These are phyloP conservation scores for Kickxella alabastrina DNA, from an alignment of 192 early-diverging fungal genomes.

Conservation along the genomic window DNA sequence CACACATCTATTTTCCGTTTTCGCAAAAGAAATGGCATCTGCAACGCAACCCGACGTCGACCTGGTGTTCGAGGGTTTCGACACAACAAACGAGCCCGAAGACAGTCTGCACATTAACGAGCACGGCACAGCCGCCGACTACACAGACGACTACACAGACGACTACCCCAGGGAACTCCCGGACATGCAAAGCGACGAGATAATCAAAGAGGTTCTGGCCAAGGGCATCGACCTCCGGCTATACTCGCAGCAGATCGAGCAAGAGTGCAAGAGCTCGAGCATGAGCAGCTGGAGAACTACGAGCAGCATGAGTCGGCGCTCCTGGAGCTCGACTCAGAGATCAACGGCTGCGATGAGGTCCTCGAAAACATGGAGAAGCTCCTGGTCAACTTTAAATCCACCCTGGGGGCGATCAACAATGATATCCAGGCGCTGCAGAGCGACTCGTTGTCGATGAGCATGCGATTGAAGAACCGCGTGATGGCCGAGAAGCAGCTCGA, in stretches of 20 bases:
- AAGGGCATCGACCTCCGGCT: conserved; percentile 82
- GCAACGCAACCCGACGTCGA: conserved; percentile 5
- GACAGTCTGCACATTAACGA: not conserved
- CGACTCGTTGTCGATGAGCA: conserved; percentile 74
- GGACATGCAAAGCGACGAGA: conserved; percentile 78
- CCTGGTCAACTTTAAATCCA: conserved; percentile 79
- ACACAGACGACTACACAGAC: not conserved
- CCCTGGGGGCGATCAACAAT: conserved; percentile 80
- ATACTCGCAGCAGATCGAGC: conserved; percentile 74
- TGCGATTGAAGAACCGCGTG: conserved; percentile 79
- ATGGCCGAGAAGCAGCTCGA: conserved; percentile 72
- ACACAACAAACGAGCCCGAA: conserved; percentile 28
- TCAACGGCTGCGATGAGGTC: conserved; percentile 68
- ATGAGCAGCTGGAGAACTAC: conserved; percentile 57
- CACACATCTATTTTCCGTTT: no score
- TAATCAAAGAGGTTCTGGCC: conserved; percentile 74
- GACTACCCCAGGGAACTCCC: conserved; percentile 14
- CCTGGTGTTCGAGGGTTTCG: conserved; percentile 43
- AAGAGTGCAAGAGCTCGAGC: conserved; percentile 67
- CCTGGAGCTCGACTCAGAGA: conserved; percentile 44
- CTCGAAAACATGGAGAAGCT: conserved; percentile 82
- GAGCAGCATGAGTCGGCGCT: conserved; percentile 34
- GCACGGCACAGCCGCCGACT: not conserved
- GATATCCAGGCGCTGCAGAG: conserved; percentile 88
- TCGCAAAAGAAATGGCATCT: not conserved